phyloP scores from a whole-genome alignment of 176 grass and related monocot genomes.

The Oryza nivara region DNA sequence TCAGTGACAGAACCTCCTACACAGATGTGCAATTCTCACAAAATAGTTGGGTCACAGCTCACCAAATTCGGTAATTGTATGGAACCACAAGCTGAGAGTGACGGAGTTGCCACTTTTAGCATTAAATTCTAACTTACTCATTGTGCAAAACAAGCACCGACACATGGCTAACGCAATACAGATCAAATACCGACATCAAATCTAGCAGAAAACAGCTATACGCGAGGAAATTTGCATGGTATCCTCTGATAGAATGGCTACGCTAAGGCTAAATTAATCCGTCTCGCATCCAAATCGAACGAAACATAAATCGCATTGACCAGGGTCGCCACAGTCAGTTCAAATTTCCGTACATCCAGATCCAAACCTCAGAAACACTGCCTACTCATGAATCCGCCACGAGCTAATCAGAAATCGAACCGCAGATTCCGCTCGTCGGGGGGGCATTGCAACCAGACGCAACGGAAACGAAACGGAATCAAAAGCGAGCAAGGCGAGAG shows the following conservation, averaged over 20 bases:
- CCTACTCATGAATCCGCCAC: not conserved
- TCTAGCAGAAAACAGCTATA: not conserved
- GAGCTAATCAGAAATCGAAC: constrained; percentile 23
- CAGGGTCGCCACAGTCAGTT: not conserved
- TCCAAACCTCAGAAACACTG: constrained; percentile 1
- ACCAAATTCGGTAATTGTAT: not conserved
- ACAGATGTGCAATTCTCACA: not conserved
- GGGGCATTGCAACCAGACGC: not conserved
- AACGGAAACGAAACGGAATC: not conserved
- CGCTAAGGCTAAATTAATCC: constrained; percentile 12
- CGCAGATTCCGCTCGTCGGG: not conserved
- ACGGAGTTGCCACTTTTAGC: not conserved
- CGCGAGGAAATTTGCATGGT: not conserved
- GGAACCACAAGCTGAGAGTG: not conserved
- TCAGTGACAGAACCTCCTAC: not conserved
- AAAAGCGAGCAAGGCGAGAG: constrained; percentile 15
- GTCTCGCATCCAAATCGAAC: not conserved
- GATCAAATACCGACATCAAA: constrained; percentile 12
- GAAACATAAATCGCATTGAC: not conserved
- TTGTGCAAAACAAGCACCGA: constrained; percentile 31
- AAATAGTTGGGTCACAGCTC: not conserved
- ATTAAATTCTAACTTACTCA: not conserved
- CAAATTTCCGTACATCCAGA: constrained; percentile 38
- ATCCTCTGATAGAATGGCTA: not conserved
- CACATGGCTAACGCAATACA: constrained; percentile 9